These are phyloP conservation scores for Cymbopogon citratus DNA, from an alignment of 176 grass and related monocot species.

Conservation along the genomic window DNA sequence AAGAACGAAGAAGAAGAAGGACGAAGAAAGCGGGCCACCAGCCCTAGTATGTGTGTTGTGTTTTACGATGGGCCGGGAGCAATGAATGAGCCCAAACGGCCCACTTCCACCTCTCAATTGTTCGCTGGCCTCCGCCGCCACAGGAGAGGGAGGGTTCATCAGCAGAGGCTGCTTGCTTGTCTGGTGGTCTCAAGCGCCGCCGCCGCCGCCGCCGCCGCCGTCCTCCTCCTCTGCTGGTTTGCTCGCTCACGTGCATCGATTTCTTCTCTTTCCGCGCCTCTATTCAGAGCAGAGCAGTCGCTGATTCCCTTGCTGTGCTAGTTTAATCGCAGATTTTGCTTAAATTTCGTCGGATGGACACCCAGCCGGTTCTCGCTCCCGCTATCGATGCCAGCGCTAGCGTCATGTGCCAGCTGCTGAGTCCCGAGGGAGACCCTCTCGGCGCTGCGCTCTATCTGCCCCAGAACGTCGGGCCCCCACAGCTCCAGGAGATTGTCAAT, in stretches of 20 bases:
- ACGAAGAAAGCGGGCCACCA: neutral
- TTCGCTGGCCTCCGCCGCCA: neutral
- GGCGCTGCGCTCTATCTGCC: conserved; percentile 76
- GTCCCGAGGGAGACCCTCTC: conserved; percentile 69
- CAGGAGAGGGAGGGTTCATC: neutral
- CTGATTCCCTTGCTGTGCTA: neutral
- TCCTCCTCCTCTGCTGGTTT: neutral
- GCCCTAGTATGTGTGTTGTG: too few species aligned
- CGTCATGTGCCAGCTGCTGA: conserved; percentile 77
- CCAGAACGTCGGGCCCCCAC: conserved; percentile 66
- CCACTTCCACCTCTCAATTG: neutral
- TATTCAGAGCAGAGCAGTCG: neutral
- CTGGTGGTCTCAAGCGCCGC: neutral
- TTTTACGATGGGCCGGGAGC: neutral
- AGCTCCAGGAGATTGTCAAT: conserved; percentile 96
- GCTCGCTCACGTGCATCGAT: neutral
- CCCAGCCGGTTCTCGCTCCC: neutral
- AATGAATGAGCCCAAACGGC: neutral
- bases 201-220: neutral
- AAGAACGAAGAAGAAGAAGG: neutral
- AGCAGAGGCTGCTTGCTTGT: neutral
- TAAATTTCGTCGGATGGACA: conserved; percentile 31
- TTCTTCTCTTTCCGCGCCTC: neutral
- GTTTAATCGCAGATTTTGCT: neutral
- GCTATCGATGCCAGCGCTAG: conserved; percentile 11